Evolutionary conservation across 2,329 filamentous ascomycete species (phyloP), one percentile per base, ranked within the genome.

Genomic region (Epichloe coenophiala): DNA sequence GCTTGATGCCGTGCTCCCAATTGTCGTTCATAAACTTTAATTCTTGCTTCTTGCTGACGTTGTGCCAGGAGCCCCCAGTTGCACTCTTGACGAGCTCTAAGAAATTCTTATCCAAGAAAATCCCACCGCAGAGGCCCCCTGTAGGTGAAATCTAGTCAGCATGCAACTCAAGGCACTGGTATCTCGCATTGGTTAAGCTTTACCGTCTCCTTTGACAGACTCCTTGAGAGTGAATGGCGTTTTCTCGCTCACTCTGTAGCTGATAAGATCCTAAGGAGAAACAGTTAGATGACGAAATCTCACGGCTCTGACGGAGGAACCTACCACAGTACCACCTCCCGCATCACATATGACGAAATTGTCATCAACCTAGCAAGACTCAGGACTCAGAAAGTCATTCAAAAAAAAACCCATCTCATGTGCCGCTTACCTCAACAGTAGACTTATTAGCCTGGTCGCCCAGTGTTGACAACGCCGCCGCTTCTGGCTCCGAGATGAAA

Each of bases 401-500:
- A 19, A 2, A 17, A 12, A 27, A 12, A n/a, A n/a, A n/a, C n/a
- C n/a, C 19, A 31, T 23, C 3, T 5, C 2, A 27, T 27, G 12
- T 11, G 3, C 4, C 38, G 45, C 27, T n/a, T 50, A 59, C 58
- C 40, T 60, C 48, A 0, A 65, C 55, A 0, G 55, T 57, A 0
- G 54, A 56, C 1, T 59, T 53, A 4, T 58, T 54, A 0, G 56
- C 53, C 0, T 67, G 48, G 2, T 66, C 63, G 1, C 58, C 53
- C 0, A 73, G 53, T 0, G 64, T 65, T 0, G 68, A 64, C 0
- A 75, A 38, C 0, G 70, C 70, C 1, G 71, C 71, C 0, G 71
- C 72, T 51, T 75, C 71, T 0, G 71, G 72, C 51, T 75, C 72
- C 0, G 66, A 64, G 0, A 73, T 54, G 39, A 73, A 68, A 0